Evolutionary conservation across 108 stramenopile species (phyloP).

Genomic region (Nannochloropsis gaditana): DNA sequence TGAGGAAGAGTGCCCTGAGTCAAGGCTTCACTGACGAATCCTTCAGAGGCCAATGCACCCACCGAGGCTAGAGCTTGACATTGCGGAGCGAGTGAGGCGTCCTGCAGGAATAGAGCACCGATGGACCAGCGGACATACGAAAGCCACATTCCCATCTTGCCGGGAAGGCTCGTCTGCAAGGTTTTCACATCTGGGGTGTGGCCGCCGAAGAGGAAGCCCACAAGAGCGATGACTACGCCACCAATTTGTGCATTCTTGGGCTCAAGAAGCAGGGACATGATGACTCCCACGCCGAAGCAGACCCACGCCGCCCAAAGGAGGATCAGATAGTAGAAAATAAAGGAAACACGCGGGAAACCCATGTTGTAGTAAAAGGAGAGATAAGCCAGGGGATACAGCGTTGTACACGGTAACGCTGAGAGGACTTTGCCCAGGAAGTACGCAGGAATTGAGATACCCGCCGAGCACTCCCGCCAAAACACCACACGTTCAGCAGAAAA

Average conservation of each 20-base stretch:
- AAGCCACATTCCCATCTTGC: conserved; percentile 13
- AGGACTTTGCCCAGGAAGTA: background rate
- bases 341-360: background rate
- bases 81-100: conserved; percentile 3
- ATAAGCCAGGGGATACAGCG: background rate
- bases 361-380: conserved; percentile 8
- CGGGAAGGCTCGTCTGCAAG: background rate
- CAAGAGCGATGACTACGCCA: conserved; percentile 1
- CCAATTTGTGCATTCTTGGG: background rate
- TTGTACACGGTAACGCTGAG: conserved; percentile 3
- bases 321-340: background rate
- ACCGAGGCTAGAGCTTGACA: background rate
- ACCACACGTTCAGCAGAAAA: conserved; percentile 12
- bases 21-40: background rate
- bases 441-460: background rate
- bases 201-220: conserved; percentile 13
- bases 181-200: background rate
- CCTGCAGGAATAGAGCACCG: background rate
- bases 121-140: conserved; percentile 1
- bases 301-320: background rate
- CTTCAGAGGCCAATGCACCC: background rate
- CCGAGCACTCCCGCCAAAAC: conserved; percentile 11
- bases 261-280: background rate
- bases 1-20: background rate
- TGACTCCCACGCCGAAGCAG: background rate